Base-by-base conservation (phyloP, 495 filamentous ascomycete genomes). In the Lineolata rhizophorae region DNA sequence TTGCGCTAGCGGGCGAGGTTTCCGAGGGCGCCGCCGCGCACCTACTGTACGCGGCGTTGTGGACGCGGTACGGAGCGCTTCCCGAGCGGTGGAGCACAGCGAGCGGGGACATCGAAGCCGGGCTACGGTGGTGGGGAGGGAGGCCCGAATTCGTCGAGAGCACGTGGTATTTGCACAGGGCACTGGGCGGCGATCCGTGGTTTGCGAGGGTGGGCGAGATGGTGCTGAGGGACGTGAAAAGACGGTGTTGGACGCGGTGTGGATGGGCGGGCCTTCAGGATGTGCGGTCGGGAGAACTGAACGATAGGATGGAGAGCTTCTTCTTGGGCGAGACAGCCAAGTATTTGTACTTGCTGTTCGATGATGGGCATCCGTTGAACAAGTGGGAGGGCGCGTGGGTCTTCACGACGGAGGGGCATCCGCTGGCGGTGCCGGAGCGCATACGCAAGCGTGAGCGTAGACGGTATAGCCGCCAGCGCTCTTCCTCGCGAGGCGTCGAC, bases 281-380 rank as follows among this genome's bases (percentile, higher is more conserved):
- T 52, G 87, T 97, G 6, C 59, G 74, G 19, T 82, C 65, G 26
- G 90, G 85, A 0, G 78, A 94, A 50, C 71, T 76, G 47, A 84
- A 65, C 44, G 87, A 97, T 46, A 74, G 87, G 12, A 97, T 97
- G 87, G 87, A 97, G 56, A 95, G 87, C 51, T 97, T 97, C 58
- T 95, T 93, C 50, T 61, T 95, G 1, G 83, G 90, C 2, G 87
- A 97, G 53, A 97, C 87, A 0, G 71, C 78, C 33, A 93, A 94
- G 51, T 97, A 97, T 51, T 56, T 97, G 32, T 91, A 82, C 39
- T 56, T 97, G 24, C 65, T 95, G 1, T 95, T 85, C 51, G 76
- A 87, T 31, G 61, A 67, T 20, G 62, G 70, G 11, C 87, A 95
- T 54, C 87, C 87, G 1, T 49, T 95, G 17, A 94, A 95, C 56